phyloP scores from a whole-genome alignment of 164 flowering plant genomes.

The Chimonanthus praecox region DNA sequence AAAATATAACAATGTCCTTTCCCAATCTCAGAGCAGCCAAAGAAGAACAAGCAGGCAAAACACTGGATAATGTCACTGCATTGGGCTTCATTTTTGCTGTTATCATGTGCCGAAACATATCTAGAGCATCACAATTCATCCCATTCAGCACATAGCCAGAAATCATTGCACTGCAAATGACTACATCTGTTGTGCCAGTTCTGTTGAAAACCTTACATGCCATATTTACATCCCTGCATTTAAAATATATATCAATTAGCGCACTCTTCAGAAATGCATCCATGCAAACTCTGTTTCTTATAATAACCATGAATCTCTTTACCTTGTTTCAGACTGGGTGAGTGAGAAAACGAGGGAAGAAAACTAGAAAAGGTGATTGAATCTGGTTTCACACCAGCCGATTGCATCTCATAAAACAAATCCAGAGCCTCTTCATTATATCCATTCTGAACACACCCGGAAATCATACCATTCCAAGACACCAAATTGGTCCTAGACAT shows the following conservation, averaged over 20 bases:
- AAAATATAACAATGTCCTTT: slow-evolving; percentile 62
- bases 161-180: slow-evolving; percentile 68
- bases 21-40: slow-evolving; percentile 55
- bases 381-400: slow-evolving; percentile 54
- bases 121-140: slow-evolving; percentile 48
- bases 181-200: slow-evolving; percentile 41
- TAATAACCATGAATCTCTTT: slow-evolving; percentile 67
- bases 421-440: slow-evolving; percentile 38
- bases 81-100: slow-evolving; percentile 44
- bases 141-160: slow-evolving; percentile 77
- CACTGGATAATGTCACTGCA: slow-evolving; percentile 56
- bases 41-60: slow-evolving; percentile 67
- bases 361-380: slow-evolving; percentile 65
- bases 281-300: slow-evolving; percentile 43
- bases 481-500: slow-evolving; percentile 45
- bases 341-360: slow-evolving; percentile 54
- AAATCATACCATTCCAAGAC: slow-evolving; percentile 78
- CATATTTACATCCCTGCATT: slow-evolving; percentile 58
- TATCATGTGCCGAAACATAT: slow-evolving; percentile 41
- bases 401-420: slow-evolving; percentile 51
- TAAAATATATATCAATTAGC: slow-evolving; percentile 67
- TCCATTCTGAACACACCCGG: slow-evolving; percentile 63
- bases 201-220: slow-evolving; percentile 45
- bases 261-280: slow-evolving; percentile 72
- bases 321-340: slow-evolving; percentile 32